A percentile compares a stretch with the other conserved stretches of the same genome.
These are phyloP conservation scores for Ascodesmis nigricans DNA, from an alignment of 495 filamentous ascomycete genomes.

Conservation along the genomic window DNA sequence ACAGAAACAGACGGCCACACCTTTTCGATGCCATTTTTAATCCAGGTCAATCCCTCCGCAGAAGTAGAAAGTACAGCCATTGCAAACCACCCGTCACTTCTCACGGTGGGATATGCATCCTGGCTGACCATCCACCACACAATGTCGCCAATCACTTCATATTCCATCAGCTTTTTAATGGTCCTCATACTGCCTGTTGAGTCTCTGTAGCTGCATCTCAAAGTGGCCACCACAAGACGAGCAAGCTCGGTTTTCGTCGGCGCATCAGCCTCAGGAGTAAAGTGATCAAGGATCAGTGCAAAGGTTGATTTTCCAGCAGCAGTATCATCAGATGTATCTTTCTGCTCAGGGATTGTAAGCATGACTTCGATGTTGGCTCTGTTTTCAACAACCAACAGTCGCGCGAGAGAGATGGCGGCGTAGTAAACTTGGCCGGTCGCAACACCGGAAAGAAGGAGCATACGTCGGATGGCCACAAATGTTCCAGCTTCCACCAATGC, in stretches of 20 bases:
- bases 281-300: slow-evolving; percentile 31
- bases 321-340: too few species aligned
- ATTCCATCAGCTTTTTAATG: slow-evolving; percentile 30
- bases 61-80: slow-evolving; percentile 44
- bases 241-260: slow-evolving; percentile 56
- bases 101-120: slow-evolving; percentile 43
- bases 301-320: slow-evolving; percentile 38
- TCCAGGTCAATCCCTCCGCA: too few species aligned
- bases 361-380: slow-evolving; percentile 19
- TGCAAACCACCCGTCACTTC: slow-evolving; percentile 52
- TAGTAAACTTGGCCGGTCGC: slow-evolving; percentile 50
- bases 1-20: neutral
- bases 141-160: slow-evolving; percentile 27
- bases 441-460: slow-evolving; percentile 39
- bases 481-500: slow-evolving; percentile 34
- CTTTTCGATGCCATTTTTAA: neutral
- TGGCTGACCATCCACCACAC: slow-evolving; percentile 43
- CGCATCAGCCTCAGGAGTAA: slow-evolving; percentile 33
- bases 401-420: slow-evolving; percentile 39
- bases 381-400: slow-evolving; percentile 30
- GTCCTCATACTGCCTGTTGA: slow-evolving; percentile 10
- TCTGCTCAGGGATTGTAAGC: slow-evolving; percentile 24
- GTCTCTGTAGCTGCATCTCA: slow-evolving; percentile 32
- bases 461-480: slow-evolving; percentile 24
- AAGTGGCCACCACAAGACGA: slow-evolving; percentile 40